Evolutionary conservation across 768 basidiomycete genomes (phyloP), one percentile per base, ranked within the genome.

Genomic region (Lentinula lateritia): DNA sequence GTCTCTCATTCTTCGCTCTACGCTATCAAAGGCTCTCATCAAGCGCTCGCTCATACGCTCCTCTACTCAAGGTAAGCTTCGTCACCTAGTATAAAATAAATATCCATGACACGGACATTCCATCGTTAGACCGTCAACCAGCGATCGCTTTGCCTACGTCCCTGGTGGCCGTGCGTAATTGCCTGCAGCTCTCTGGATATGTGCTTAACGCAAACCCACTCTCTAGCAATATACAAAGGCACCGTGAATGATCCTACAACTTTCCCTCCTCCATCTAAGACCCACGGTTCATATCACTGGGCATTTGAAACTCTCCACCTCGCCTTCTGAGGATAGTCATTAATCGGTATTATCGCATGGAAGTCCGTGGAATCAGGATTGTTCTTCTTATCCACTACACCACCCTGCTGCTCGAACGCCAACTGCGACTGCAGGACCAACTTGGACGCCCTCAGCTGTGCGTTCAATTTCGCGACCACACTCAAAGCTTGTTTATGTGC

Each of bases 241-340:
- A 91, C 93, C 35, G 95, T 94, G 63, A 98, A 99, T 76, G 97
- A 99, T 72, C 91, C 95, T 1, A 94, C 92, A 2, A 78, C 86
- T 8, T 98, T 96, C 79, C 95, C 96, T 20, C 72, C 87, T 5
- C 84, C 94, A 5, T 89, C 84, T 62, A 88, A 83, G 70, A 74
- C 84, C 1, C 91, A 95, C 68, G 96, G 97, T 54, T n/a, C n/a
- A n/a, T n/a, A n/a, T n/a, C n/a, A n/a, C n/a, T n/a, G n/a, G n/a
- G n/a, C n/a, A 79, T 98, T 98, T 16, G 97, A 98, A 65, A 98
- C 97, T 67, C 94, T 89, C 97, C 97, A 99, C 61, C 97, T 84
- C 39, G 97, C 97, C 75, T 98, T 98, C 77, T 98, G 96, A 41
- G 95, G 94, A 72, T 95, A 98, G 74, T 98, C 97, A 75, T 99